Evolutionary conservation across 768 basidiomycete species (phyloP), one percentile per base, ranked within the genome.

Genomic region (Rhodotorula kratochvilovae): DNA sequence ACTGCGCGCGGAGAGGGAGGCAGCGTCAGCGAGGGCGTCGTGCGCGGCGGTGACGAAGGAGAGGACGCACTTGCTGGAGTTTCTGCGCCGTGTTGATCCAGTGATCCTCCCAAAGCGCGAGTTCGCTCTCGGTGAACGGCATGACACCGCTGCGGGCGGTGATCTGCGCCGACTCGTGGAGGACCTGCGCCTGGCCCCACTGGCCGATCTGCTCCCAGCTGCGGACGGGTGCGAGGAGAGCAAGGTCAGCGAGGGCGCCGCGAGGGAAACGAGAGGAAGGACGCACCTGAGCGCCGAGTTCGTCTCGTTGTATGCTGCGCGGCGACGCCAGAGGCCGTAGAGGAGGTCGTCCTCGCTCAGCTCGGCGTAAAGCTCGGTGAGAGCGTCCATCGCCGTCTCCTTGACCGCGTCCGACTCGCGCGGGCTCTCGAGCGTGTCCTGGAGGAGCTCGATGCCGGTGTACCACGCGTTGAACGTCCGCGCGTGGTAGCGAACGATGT

Each of bases 391-490:
- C 56, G 92, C 87, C 56, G 87, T 89, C 61, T 97, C 93, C 23
- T 89, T 87, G 25, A 92, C 83, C 43, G 85, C 84, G 42, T 86
- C 83, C 71, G 96, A 91, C 66, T 92, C 76, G 45, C 67, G 64
- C 25, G 67, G 53, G 61, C 86, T 82, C 48, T 92, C 90, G 70
- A 93, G 82, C n/a, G 90, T 88, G 39, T 84, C 82, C 73, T 88
- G 87, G 7, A 99, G 85, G 43, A 95, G 87, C 79, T 97, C 94
- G 67, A 95, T 81, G 7, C 88, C 87, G 59, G 89, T 86, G 79
- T 96, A 90, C 94, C 95, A 98, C n/a, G 91, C 90, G 50, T 91
- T 89, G 80, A 90, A 99, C 0, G 91, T 91, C 81, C 97, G 96
- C 27, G 91, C 92, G 45, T 98, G 87, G 79, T 93, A 99, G 79